Percentiles rank a stretch among this genome's conserved stretches.
Conservation (phyloP, 305 asterid species). For the Rubia tinctorum region DNA sequence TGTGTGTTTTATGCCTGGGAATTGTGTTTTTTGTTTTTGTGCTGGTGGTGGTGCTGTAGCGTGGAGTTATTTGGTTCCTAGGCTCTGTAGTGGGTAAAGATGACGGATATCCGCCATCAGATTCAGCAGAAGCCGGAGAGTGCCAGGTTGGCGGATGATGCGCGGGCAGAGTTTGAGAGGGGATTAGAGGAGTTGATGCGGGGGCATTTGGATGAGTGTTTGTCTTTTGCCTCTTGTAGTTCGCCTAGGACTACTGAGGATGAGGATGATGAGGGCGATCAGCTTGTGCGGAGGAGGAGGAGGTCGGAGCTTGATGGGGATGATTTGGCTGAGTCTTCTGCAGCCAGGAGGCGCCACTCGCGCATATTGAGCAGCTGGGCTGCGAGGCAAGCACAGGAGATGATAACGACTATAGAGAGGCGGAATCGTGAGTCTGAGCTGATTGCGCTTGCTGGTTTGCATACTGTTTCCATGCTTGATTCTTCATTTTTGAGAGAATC, state of each 20-base stretch:
- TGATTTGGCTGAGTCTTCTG: constrained; percentile 86
- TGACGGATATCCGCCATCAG: constrained; percentile 72
- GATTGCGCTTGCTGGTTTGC: constrained; percentile 88
- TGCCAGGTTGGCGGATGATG: constrained; percentile 38
- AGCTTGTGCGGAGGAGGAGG: constrained; percentile 75
- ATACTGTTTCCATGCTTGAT: constrained; percentile 83
- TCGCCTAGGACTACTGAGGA: constrained; percentile 72
- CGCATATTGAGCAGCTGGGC: constrained; percentile 88
- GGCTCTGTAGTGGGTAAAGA: constrained; percentile 32
- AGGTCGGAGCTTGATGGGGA: constrained; percentile 93
- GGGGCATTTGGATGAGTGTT: constrained; percentile 82
- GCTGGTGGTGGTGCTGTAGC: constrained; percentile 28
- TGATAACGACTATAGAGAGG: constrained; percentile 90
- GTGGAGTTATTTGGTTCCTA: constrained; percentile 24
- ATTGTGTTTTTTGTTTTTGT: constrained; percentile 11
- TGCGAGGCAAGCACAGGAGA: constrained; percentile 85
- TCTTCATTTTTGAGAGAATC: constrained; percentile 90
- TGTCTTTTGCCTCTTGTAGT: constrained; percentile 89
- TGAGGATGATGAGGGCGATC: constrained; percentile 79
- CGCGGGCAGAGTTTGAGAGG: constrained; percentile 66
- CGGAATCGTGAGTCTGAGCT: constrained; percentile 84
- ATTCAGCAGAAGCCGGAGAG: constrained; percentile 80
- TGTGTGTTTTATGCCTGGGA: constrained; percentile 27
- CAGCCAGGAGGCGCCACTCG: constrained; percentile 81
- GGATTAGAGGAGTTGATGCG: constrained; percentile 83